These are phyloP conservation scores for Boletus insuetus DNA, from an alignment of 768 basidiomycete genomes.

Conservation along the genomic window DNA sequence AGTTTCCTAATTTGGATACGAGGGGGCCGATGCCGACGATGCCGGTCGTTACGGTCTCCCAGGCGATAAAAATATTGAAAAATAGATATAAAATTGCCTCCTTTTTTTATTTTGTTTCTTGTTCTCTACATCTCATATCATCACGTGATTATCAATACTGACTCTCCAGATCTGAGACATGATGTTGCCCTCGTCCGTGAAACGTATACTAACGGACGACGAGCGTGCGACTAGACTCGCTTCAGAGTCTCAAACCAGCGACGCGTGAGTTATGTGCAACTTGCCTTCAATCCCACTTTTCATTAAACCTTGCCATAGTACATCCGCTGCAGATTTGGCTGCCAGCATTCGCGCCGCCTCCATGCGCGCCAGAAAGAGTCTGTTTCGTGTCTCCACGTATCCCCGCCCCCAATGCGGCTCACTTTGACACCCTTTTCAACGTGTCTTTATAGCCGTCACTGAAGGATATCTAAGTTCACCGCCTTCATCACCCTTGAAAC, in stretches of 20 bases:
- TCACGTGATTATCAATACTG: constrained; percentile 5
- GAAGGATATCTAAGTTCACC: constrained; percentile 58
- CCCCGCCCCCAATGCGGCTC: constrained; percentile 27
- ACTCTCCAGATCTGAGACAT: not conserved
- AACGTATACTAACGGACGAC: constrained; percentile 37
- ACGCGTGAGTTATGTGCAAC: constrained; percentile 22
- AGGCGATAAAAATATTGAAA: not conserved
- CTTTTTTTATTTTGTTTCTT: not conserved
- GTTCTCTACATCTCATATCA: too few species aligned
- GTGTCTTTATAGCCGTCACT: constrained; percentile 46
- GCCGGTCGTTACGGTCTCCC: constrained; percentile 3
- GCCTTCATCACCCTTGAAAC: constrained; percentile 32
- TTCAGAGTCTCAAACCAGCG: constrained; percentile 20
- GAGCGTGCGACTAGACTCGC: constrained; percentile 25
- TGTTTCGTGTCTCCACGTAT: constrained; percentile 23
- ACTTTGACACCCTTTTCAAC: constrained; percentile 23
- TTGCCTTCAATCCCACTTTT: constrained; percentile 6
- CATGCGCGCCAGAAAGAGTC: constrained; percentile 61
- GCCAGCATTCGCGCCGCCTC: constrained; percentile 56
- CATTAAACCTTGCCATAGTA: constrained; percentile 24
- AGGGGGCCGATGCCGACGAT: constrained; percentile 9
- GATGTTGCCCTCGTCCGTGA: constrained; percentile 26
- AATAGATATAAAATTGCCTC: not conserved
- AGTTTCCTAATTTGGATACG: constrained; percentile 9
- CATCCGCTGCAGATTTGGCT: constrained; percentile 47